Conservation (phyloP, 177 flowering plant species). For the Vitis hybrid region DNA sequence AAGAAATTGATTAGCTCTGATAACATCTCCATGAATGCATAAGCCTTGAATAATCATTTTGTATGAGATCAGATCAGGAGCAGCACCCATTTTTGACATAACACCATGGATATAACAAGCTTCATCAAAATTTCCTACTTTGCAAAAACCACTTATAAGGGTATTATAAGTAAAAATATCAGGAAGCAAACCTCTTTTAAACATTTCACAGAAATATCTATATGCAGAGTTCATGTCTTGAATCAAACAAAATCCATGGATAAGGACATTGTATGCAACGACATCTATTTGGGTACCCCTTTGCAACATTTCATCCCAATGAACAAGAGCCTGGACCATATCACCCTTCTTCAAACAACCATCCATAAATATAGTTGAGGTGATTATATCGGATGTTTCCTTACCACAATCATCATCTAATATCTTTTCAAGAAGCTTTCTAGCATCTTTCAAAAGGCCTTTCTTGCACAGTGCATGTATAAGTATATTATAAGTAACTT, state of each 20-base stretch:
- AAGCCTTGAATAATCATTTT: constrained; percentile 60
- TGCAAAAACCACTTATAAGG: constrained; percentile 58
- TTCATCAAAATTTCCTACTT: constrained; percentile 52
- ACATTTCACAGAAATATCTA: constrained; percentile 49
- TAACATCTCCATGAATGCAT: constrained; percentile 46
- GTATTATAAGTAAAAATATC: constrained; percentile 69
- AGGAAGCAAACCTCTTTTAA: constrained; percentile 58
- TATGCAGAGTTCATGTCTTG: constrained; percentile 35
- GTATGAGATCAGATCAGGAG: constrained; percentile 64
- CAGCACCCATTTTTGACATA: constrained; percentile 56
- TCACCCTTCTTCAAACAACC: constrained; percentile 54
- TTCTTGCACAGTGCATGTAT: constrained; percentile 65
- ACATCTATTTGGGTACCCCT: constrained; percentile 39
- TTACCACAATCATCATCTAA: constrained; percentile 36
- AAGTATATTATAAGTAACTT: constrained; percentile 64
- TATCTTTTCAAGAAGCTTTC: constrained; percentile 47
- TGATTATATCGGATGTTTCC: constrained; percentile 38
- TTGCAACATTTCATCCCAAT: constrained; percentile 46
- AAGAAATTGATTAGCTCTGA: constrained; percentile 52
- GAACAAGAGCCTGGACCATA: constrained; percentile 36
- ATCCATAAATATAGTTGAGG: constrained; percentile 72
- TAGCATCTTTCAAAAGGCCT: constrained; percentile 57
- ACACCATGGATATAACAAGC: constrained; percentile 43
- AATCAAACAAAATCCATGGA: constrained; percentile 55
- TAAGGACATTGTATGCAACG: constrained; percentile 66